Base-by-base conservation (phyloP, 148 eudicot species). In the Vaccinium macrocarpon region DNA sequence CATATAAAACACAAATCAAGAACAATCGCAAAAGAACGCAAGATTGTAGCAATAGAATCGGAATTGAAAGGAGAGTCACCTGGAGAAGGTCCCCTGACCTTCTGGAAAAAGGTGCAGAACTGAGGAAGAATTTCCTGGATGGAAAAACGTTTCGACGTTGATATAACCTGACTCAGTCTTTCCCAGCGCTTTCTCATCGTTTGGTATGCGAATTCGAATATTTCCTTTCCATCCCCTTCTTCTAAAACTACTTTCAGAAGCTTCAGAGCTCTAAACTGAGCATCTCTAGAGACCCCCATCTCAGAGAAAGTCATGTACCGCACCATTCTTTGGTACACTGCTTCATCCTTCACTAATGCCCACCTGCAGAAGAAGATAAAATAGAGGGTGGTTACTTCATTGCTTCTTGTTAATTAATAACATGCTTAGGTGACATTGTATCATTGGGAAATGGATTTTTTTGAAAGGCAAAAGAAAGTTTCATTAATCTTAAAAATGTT, bases 271-370 rank as follows among this genome's bases (percentile, higher is more conserved):
- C 98, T 91, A 49, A 95, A 83, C 70, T 95, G 95, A 13, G 94
- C 84, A 38, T 95, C 98, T 59, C 88, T 83, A 38, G 98, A 90
- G 19, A 90, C 81, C 1, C 92, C 94, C 76, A 92, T 1, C 55
- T 85, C 88, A 23, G 88, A 86, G 5, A 70, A 0, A 0, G 0
- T 0, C 38, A 91, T 90, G 80, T 92, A 92, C 14, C n/a, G 0
- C n/a, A 32, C 14, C 91, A 93, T 90, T 78, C 86, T 88, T 9
- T 86, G 38, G 78, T 93, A 88, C 29, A 94, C 89, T 14, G 38
- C 88, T 80, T 93, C 82, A 83, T 93, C 92, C 83, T 91, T 93
- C 70, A 93, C 86, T 83, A 95, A 14, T 55, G 95, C 98, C 98
- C 98, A 95, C 89, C 96, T 95, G 78, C 32, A 81, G 35, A 77